Evolutionary conservation across 306 rosid species (phyloP).

Genomic region (Inga leiocalycina): DNA sequence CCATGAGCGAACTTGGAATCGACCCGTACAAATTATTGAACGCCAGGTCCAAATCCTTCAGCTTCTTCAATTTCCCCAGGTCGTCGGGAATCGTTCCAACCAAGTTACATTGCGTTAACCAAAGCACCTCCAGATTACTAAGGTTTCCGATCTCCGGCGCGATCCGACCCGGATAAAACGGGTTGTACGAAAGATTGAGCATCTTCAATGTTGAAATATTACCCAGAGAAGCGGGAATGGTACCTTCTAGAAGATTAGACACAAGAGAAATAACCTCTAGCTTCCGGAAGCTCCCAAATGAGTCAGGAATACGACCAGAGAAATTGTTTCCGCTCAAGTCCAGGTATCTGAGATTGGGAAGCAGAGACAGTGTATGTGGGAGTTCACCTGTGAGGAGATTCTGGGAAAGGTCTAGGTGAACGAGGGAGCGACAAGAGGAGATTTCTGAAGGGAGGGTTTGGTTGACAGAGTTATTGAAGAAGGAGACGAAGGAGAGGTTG

Average conservation of each 20-base stretch:
- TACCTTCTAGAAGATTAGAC: constrained; percentile 61
- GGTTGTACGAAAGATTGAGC: constrained; percentile 90
- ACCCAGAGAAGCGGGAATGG: constrained; percentile 62
- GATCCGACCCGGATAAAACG: constrained; percentile 73
- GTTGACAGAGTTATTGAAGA: constrained; percentile 84
- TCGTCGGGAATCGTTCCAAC: constrained; percentile 72
- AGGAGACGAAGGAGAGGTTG: constrained; percentile 52
- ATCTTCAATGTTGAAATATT: constrained; percentile 60
- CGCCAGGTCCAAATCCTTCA: constrained; percentile 72
- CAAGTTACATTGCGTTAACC: constrained; percentile 74
- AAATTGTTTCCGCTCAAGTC: constrained; percentile 87
- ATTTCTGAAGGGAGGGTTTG: constrained; percentile 53
- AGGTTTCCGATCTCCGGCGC: constrained; percentile 77
- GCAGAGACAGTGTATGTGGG: constrained; percentile 51
- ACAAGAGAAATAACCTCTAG: constrained; percentile 73
- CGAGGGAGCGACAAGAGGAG: constrained; percentile 53
- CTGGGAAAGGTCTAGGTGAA: constrained; percentile 77
- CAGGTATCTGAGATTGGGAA: constrained; percentile 58
- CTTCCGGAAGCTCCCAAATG: constrained; percentile 58
- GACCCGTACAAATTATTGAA: constrained; percentile 62
- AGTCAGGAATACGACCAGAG: constrained; percentile 65
- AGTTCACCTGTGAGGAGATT: constrained; percentile 78
- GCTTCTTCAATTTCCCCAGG: constrained; percentile 55
- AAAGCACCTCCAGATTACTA: constrained; percentile 65
- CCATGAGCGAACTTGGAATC: constrained; percentile 65